Conservation (phyloP, 345 rosid species). For the Reutealis trisperma region DNA sequence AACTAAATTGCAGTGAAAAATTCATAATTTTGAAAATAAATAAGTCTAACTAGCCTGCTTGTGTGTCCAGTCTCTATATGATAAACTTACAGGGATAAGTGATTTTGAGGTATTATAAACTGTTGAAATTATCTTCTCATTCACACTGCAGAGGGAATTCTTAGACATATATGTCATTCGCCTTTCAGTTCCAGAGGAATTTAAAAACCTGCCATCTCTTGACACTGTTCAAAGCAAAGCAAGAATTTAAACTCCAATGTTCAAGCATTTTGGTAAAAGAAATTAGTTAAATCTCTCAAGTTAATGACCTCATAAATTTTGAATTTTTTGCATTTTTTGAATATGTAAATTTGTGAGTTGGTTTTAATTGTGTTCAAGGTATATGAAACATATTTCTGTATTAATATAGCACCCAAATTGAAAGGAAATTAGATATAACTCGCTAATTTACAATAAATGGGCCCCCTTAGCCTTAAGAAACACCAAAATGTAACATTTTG, state of each 20-base stretch:
- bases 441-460: too few species aligned
- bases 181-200: constrained; percentile 8
- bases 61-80: neutral
- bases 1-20: too few species aligned
- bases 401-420: too few species aligned
- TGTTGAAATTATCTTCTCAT: neutral
- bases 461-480: too few species aligned
- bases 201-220: constrained; percentile 10
- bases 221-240: constrained; percentile 17
- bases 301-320: too few species aligned
- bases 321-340: too few species aligned
- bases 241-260: neutral
- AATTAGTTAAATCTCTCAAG: too few species aligned
- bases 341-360: too few species aligned
- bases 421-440: too few species aligned
- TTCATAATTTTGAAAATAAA: neutral
- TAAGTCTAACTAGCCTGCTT: neutral
- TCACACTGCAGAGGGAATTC: neutral
- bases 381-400: too few species aligned
- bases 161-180: constrained; percentile 22
- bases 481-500: too few species aligned
- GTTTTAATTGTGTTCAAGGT: too few species aligned
- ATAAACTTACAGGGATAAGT: constrained; percentile 19
- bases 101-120: constrained; percentile 14
- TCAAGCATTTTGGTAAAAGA: neutral